phyloP scores from a whole-genome alignment of 2,329 filamentous ascomycete species.

The Colletotrichum australisinense region DNA sequence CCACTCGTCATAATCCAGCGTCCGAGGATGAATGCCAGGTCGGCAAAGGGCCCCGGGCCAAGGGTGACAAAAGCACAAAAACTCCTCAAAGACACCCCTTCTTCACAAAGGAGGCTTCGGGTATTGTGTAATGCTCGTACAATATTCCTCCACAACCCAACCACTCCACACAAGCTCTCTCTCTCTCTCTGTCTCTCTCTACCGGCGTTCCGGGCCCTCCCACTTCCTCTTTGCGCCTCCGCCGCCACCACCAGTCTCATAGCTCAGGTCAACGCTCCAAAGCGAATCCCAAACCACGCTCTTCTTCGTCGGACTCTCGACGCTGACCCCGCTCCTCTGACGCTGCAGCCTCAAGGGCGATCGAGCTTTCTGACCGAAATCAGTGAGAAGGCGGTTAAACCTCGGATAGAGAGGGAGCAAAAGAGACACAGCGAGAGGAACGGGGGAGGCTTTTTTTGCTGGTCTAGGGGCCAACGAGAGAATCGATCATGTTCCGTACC shows the following conservation, averaged over 20 bases:
- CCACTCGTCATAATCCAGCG: not conserved
- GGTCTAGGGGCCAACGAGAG: conserved; percentile 59
- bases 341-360: conserved; percentile 45
- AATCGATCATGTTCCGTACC: conserved; percentile 65
- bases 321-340: conserved; percentile 49
- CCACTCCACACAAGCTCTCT: not conserved
- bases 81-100: not conserved
- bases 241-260: conserved; percentile 52
- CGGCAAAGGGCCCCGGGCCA: not conserved
- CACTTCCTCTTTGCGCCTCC: conserved; percentile 20
- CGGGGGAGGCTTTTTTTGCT: conserved; percentile 37
- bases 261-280: conserved; percentile 70
- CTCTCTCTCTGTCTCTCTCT: not conserved
- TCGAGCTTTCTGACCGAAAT: conserved; percentile 40
- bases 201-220: not conserved
- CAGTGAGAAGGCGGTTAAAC: conserved; percentile 40
- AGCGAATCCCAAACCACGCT: conserved; percentile 72
- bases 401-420: conserved; percentile 31
- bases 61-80: conserved; percentile 3
- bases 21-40: not conserved
- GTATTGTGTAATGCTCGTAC: not conserved
- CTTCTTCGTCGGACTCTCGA: conserved; percentile 57
- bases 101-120: not conserved
- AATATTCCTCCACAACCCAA: not conserved
- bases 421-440: conserved; percentile 36